These are phyloP conservation scores for Alternaria novae-zelandiae DNA, from an alignment of 2,329 filamentous ascomycete species.

Conservation along the genomic window DNA sequence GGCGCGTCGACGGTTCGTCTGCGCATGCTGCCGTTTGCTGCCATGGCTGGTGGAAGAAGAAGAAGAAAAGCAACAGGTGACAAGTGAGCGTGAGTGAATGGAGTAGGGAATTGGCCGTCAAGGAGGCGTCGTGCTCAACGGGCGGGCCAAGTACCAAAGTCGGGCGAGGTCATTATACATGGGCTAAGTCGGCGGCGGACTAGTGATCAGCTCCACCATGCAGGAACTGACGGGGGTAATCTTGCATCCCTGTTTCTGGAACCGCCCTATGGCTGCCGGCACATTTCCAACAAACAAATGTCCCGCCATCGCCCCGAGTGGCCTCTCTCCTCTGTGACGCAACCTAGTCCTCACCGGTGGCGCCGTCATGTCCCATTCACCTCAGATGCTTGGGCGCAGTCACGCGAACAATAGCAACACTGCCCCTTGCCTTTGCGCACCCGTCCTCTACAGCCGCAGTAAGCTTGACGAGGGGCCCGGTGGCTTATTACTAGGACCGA, in stretches of 20 bases:
- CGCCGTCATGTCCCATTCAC: not conserved
- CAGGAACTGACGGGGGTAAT: constrained; percentile 20
- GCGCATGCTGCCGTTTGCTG: constrained; percentile 34
- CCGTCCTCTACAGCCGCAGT: not conserved
- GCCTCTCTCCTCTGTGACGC: not conserved
- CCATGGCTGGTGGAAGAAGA: constrained; percentile 22
- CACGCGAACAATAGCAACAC: constrained; percentile 15
- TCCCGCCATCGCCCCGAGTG: constrained; percentile 2
- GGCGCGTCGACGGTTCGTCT: constrained; percentile 28
- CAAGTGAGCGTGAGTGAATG: not conserved
- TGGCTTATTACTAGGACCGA: not conserved
- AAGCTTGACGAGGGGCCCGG: not conserved
- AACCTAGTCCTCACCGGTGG: not conserved
- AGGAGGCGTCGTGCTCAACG: constrained; percentile 16
- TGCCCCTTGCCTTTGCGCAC: constrained; percentile 1
- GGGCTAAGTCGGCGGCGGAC: constrained; percentile 7
- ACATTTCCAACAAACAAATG: constrained; percentile 15
- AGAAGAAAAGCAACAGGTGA: not conserved
- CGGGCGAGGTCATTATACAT: constrained; percentile 22
- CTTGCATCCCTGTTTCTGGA: constrained; percentile 17
- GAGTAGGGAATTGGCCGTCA: not conserved
- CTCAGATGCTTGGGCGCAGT: not conserved
- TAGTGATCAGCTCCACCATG: constrained; percentile 22
- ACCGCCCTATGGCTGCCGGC: constrained; percentile 21
- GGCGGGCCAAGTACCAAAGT: constrained; percentile 1